Percentiles rank a stretch among this genome's conserved stretches.
phyloP scores from a whole-genome alignment of 1,284 basidiomycete genomes.

The Tilletia setariae region DNA sequence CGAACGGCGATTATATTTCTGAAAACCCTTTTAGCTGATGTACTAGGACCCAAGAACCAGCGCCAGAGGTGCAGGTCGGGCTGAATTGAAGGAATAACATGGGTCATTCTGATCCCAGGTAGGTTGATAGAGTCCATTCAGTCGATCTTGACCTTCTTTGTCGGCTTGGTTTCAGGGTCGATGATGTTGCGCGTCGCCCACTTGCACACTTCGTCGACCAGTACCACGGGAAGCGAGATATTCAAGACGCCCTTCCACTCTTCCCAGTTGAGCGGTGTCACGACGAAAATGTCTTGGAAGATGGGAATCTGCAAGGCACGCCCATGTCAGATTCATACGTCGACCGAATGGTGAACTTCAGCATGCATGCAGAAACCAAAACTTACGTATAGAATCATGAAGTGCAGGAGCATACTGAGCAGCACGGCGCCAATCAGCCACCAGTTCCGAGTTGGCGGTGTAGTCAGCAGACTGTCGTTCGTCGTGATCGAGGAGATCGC shows the following conservation, averaged over 20 bases:
- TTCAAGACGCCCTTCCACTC: constrained; percentile 95
- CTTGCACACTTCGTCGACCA: constrained; percentile 89
- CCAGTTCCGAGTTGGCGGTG: constrained; percentile 89
- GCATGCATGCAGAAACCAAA: too few relatives aligned
- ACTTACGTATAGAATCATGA: constrained; percentile 83
- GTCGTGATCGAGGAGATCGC: constrained; percentile 98
- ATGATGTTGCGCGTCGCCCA: constrained; percentile 61
- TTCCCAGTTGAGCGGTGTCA: constrained; percentile 80
- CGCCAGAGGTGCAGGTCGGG: too few relatives aligned
- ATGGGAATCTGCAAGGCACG: constrained; percentile 31
- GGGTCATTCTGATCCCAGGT: background rate
- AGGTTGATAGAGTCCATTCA: background rate
- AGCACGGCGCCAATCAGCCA: constrained; percentile 64
- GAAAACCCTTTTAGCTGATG: too few relatives aligned
- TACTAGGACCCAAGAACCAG: too few relatives aligned
- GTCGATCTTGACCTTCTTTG: constrained; percentile 17
- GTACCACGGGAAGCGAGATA: constrained; percentile 80
- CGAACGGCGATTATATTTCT: too few relatives aligned
- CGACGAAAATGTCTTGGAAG: constrained; percentile 65
- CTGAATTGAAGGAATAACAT: too few relatives aligned
- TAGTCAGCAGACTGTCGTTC: constrained; percentile 82
- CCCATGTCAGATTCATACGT: too few relatives aligned
- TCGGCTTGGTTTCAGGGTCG: background rate
- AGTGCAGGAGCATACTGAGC: constrained; percentile 84
- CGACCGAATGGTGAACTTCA: too few relatives aligned